These are phyloP conservation scores for Friedmanniomyces simplex DNA, from an alignment of 495 filamentous ascomycete genomes.

Conservation along the genomic window DNA sequence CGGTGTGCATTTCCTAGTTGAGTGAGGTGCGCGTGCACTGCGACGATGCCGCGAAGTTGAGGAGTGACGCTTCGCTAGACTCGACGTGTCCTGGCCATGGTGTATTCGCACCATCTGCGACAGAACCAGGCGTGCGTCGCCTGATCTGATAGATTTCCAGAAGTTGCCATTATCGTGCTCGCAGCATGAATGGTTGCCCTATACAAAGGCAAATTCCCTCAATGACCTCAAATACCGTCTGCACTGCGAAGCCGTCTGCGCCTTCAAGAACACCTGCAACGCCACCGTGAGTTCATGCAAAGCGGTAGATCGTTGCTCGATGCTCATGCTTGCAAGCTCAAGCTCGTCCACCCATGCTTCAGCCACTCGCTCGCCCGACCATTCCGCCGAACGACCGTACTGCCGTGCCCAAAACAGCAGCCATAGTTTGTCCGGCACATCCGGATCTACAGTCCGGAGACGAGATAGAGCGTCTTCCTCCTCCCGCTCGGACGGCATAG, in stretches of 20 bases:
- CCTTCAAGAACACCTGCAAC: background rate
- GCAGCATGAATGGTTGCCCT: too few relatives aligned
- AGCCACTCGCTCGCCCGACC: background rate
- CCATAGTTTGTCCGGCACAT: constrained; percentile 1
- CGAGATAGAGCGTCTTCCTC: background rate
- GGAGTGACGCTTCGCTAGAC: too few relatives aligned
- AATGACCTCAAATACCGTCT: background rate
- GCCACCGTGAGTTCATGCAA: background rate
- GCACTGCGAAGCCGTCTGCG: background rate
- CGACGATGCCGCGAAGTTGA: too few relatives aligned
- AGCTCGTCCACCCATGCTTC: background rate
- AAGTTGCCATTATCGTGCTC: too few relatives aligned
- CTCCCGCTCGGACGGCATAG: background rate
- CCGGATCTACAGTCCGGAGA: background rate
- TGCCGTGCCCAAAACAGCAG: background rate
- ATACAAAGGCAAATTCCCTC: too few relatives aligned
- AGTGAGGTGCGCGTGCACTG: too few relatives aligned
- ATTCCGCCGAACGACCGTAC: background rate
- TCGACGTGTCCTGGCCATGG: too few relatives aligned
- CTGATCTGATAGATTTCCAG: too few relatives aligned
- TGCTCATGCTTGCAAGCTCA: background rate
- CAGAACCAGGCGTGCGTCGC: too few relatives aligned
- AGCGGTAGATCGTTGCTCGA: background rate
- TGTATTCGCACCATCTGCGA: too few relatives aligned
- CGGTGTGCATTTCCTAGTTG: too few relatives aligned